phyloP scores from a whole-genome alignment of 2,329 filamentous ascomycete genomes.

The Diaporthe destruens region DNA sequence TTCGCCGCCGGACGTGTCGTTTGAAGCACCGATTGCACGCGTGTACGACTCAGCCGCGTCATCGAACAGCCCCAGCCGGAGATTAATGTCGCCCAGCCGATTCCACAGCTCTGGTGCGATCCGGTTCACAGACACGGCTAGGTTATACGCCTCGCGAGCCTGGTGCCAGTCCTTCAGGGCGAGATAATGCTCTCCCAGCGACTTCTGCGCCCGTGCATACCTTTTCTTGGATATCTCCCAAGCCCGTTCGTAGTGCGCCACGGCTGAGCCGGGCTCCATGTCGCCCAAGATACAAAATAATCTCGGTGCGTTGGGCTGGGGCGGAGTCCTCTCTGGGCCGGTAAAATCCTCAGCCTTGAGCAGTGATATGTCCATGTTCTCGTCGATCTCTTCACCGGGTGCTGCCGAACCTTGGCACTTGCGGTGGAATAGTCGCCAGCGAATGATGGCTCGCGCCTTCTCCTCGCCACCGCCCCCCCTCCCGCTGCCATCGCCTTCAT shows the following conservation, averaged over 20 bases:
- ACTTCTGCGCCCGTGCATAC: constrained; percentile 89
- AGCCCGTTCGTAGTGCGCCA: constrained; percentile 81
- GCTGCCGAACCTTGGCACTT: constrained; percentile 54
- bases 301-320: constrained; percentile 85
- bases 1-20: constrained; percentile 77
- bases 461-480: constrained; percentile 75
- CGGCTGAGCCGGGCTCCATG: constrained; percentile 76
- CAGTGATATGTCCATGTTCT: constrained; percentile 67
- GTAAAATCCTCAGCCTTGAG: constrained; percentile 66
- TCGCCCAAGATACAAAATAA: constrained; percentile 96
- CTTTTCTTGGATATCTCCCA: constrained; percentile 87
- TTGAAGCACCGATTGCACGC: constrained; percentile 77
- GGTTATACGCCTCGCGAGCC: constrained; percentile 82
- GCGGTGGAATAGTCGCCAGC: constrained; percentile 82
- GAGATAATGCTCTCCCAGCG: constrained; percentile 84
- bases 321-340: constrained; percentile 76
- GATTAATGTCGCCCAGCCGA: constrained; percentile 86
- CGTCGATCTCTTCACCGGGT: constrained; percentile 60
- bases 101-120: constrained; percentile 90
- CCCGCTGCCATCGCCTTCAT: constrained; percentile 70
- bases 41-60: constrained; percentile 87
- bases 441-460: constrained; percentile 82
- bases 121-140: constrained; percentile 82
- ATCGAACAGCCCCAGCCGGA: constrained; percentile 81
- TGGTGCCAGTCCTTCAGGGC: constrained; percentile 73